Percentiles rank a stretch among this genome's conserved stretches.
phyloP scores from a whole-genome alignment of 768 basidiomycete genomes.

The Lentinula sp. region DNA sequence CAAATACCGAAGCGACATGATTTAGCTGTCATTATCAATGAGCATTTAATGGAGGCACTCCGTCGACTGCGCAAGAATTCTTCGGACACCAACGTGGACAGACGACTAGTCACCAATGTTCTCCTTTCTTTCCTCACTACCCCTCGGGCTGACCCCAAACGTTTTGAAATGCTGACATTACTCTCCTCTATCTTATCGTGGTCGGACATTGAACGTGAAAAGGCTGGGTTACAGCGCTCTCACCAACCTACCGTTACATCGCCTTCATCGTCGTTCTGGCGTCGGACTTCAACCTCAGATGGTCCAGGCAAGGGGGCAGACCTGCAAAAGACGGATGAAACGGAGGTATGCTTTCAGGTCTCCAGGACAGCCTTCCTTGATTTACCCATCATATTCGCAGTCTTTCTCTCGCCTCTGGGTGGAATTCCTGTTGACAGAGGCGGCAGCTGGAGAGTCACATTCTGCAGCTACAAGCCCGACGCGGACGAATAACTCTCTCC shows the following conservation, averaged over 20 bases:
- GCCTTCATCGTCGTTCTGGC: slow-evolving; percentile 34
- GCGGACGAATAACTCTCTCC: slow-evolving; percentile 29
- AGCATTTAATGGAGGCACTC: slow-evolving; percentile 97
- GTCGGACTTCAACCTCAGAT: slow-evolving; percentile 29
- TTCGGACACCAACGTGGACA: slow-evolving; percentile 87
- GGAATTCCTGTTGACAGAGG: slow-evolving; percentile 94
- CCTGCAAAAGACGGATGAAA: slow-evolving; percentile 76
- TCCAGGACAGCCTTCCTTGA: background rate
- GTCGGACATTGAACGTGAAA: slow-evolving; percentile 87
- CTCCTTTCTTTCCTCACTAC: slow-evolving; percentile 86
- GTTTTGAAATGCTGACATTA: slow-evolving; percentile 93
- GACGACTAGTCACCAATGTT: slow-evolving; percentile 91
- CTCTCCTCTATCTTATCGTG: slow-evolving; percentile 89
- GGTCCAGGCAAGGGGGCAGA: slow-evolving; percentile 39
- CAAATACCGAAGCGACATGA: slow-evolving; percentile 3
- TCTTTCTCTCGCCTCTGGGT: slow-evolving; percentile 98
- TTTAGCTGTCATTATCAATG: slow-evolving; percentile 91
- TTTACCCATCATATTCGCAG: slow-evolving; percentile 33
- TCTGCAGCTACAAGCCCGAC: slow-evolving; percentile 19
- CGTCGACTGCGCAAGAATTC: slow-evolving; percentile 85
- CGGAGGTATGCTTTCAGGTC: slow-evolving; percentile 52
- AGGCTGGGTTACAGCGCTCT: slow-evolving; percentile 75
- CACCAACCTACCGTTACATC: slow-evolving; percentile 2
- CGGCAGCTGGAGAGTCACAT: slow-evolving; percentile 38
- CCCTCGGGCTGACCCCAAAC: slow-evolving; percentile 86